A percentile compares a stretch with the other conserved stretches of the same genome.
Evolutionary conservation across 2,329 filamentous ascomycete species (phyloP).

Genomic region (Aureobasidium sp.): DNA sequence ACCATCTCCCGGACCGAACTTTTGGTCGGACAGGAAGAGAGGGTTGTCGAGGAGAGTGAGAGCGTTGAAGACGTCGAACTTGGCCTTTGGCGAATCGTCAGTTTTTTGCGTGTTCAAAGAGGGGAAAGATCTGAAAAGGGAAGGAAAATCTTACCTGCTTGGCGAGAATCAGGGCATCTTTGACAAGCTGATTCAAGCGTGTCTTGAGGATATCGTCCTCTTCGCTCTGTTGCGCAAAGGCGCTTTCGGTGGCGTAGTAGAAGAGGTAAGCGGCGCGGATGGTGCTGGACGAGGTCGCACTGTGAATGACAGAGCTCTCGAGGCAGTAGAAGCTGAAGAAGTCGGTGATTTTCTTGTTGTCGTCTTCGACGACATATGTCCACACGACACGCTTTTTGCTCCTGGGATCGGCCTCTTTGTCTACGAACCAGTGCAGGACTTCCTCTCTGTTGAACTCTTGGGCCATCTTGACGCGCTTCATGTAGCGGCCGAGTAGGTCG

Average conservation of each 20-base stretch:
- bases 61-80: conserved; percentile 96
- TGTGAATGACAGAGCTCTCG: conserved; percentile 78
- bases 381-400: conserved; percentile 78
- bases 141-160: conserved; percentile 52
- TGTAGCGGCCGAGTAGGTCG: conserved; percentile 67
- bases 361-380: conserved; percentile 79
- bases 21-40: conserved; percentile 86
- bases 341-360: conserved; percentile 75
- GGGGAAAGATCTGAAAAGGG: not conserved
- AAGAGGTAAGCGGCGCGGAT: conserved; percentile 92
- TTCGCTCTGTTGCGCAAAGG: conserved; percentile 44
- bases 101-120: not conserved
- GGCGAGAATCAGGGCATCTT: conserved; percentile 80
- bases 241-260: conserved; percentile 86
- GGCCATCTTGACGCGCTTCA: conserved; percentile 73
- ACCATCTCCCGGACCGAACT: conserved; percentile 90
- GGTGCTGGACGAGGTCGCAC: conserved; percentile 69
- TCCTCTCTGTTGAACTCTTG: conserved; percentile 76
- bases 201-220: conserved; percentile 47
- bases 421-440: conserved; percentile 78
- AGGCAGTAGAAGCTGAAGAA: conserved; percentile 97
- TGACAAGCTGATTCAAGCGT: conserved; percentile 73
- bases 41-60: conserved; percentile 90
- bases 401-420: conserved; percentile 49
- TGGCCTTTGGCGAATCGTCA: conserved; percentile 39